Evolutionary conservation across 495 filamentous ascomycete genomes (phyloP).

Genomic region (Hypoxylon rickii): DNA sequence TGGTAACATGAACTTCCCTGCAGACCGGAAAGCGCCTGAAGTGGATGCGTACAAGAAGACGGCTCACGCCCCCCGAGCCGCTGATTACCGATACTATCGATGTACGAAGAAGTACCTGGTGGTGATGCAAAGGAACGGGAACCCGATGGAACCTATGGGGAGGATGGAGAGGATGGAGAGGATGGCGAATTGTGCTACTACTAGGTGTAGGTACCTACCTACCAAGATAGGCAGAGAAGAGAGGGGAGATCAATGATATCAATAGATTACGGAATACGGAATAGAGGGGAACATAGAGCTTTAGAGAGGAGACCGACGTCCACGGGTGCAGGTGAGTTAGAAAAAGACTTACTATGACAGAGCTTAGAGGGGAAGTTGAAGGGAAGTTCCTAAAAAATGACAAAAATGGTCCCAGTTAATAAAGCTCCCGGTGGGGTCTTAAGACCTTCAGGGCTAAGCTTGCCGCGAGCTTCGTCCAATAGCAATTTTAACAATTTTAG

Average conservation of each 20-base stretch:
- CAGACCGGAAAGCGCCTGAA: conserved; percentile 35
- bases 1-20: conserved; percentile 10
- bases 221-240: too few species aligned
- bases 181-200: too few species aligned
- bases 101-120: too few species aligned
- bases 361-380: conserved; percentile 3
- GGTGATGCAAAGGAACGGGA: too few species aligned
- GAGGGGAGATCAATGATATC: too few species aligned
- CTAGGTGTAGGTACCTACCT: too few species aligned
- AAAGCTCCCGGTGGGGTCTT: conserved; percentile 16
- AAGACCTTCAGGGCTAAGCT: conserved; percentile 6
- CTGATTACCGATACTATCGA: conserved; percentile 30
- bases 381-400: conserved; percentile 32
- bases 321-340: too few species aligned
- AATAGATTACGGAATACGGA: too few species aligned
- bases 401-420: conserved; percentile 27
- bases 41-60: conserved; percentile 12
- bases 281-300: too few species aligned
- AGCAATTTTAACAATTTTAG: conserved; percentile 18
- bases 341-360: too few species aligned
- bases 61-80: conserved; percentile 4
- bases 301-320: too few species aligned
- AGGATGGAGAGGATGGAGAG: background rate
- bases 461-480: conserved; percentile 22
- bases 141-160: too few species aligned